phyloP scores from a whole-genome alignment of 2,329 filamentous ascomycete species.

The Aspergillus japonicus region DNA sequence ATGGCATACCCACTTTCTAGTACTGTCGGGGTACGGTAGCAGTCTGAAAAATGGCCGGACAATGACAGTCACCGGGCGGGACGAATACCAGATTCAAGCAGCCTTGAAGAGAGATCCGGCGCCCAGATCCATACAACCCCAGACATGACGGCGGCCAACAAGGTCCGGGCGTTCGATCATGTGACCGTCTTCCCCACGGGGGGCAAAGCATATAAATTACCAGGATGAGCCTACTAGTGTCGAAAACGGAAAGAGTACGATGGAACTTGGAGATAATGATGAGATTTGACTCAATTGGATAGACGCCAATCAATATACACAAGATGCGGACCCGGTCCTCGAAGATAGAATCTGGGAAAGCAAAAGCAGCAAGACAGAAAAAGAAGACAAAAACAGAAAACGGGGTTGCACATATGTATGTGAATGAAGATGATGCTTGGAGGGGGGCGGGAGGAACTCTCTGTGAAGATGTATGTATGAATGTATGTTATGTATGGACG shows the following conservation, averaged over 20 bases:
- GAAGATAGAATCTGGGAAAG: not conserved
- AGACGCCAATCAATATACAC: conserved; percentile 4
- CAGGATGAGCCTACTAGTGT: too few relatives aligned
- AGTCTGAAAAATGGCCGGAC: too few relatives aligned
- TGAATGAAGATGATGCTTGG: not conserved
- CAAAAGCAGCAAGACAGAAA: not conserved
- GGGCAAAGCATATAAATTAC: too few relatives aligned
- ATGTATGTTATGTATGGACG: conserved; percentile 2
- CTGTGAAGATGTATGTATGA: not conserved
- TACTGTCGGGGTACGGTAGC: too few relatives aligned
- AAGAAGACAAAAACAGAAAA: not conserved
- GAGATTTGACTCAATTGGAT: not conserved
- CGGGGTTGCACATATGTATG: not conserved
- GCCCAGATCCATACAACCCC: too few relatives aligned
- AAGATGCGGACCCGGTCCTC: not conserved
- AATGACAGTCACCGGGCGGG: too few relatives aligned
- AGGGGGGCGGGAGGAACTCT: not conserved
- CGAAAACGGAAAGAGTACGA: not conserved
- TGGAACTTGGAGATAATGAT: not conserved
- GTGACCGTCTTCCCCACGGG: too few relatives aligned
- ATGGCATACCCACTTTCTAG: too few relatives aligned
- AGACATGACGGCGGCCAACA: too few relatives aligned
- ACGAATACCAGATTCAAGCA: too few relatives aligned
- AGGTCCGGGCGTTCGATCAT: too few relatives aligned
- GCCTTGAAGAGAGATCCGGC: too few relatives aligned